phyloP scores from a whole-genome alignment of 2,329 filamentous ascomycete genomes.

The Cercospora citrullina region DNA sequence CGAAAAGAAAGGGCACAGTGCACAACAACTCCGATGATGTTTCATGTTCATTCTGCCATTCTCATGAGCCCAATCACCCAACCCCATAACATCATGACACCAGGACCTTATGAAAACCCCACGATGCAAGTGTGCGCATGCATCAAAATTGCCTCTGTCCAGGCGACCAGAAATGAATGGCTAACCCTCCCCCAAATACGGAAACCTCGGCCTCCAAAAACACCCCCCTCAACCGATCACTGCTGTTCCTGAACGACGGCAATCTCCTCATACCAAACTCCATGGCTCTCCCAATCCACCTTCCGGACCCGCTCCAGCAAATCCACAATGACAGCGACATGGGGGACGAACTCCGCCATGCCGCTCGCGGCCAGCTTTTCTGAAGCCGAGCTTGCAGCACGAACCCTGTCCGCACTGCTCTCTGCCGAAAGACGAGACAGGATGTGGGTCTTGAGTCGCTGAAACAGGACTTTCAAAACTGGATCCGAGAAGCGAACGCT shows the following conservation, averaged over 20 bases:
- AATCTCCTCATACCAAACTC: constrained; percentile 68
- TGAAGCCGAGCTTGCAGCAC: constrained; percentile 65
- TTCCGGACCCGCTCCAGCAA: constrained; percentile 63
- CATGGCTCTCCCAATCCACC: constrained; percentile 69
- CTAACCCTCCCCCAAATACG: neutral
- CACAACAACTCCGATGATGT: neutral
- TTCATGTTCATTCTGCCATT: neutral
- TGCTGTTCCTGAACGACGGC: constrained; percentile 38
- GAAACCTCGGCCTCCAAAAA: neutral
- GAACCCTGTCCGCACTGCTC: constrained; percentile 69
- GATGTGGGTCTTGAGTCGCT: constrained; percentile 66
- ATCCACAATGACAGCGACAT: constrained; percentile 68
- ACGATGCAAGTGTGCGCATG: neutral
- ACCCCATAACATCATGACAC: neutral
- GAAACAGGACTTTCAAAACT: constrained; percentile 67
- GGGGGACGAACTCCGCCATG: constrained; percentile 70
- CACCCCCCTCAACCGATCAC: neutral
- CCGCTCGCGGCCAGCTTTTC: constrained; percentile 70
- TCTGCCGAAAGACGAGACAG: constrained; percentile 63
- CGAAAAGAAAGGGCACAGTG: neutral
- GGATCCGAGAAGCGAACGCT: constrained; percentile 54
- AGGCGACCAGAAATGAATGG: neutral
- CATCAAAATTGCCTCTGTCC: neutral
- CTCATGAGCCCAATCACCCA: neutral
- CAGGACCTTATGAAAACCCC: neutral